A percentile compares a stretch with the other conserved stretches of the same genome.
phyloP scores from a whole-genome alignment of 2,329 filamentous ascomycete genomes.

The Fusarium tanahbumbuense region DNA sequence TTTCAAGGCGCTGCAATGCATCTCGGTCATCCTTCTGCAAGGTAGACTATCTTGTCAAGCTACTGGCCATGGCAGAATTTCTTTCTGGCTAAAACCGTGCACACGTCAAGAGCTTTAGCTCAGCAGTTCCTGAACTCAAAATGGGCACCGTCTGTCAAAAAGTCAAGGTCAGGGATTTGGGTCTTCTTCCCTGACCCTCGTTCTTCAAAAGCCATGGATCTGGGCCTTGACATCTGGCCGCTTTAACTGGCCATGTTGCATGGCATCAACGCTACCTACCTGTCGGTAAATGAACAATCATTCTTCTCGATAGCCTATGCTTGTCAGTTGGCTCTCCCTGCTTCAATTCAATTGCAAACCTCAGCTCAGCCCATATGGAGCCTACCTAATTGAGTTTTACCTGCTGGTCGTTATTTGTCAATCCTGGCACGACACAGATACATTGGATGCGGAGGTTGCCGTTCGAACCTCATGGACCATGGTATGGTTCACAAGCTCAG shows the following conservation, averaged over 20 bases:
- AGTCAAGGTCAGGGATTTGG: conserved; percentile 15
- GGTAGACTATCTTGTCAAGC: conserved; percentile 7
- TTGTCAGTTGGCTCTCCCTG: background rate
- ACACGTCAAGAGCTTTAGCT: conserved; percentile 6
- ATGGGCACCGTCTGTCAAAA: conserved; percentile 10
- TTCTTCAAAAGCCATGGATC: conserved; percentile 17
- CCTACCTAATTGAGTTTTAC: conserved; percentile 1
- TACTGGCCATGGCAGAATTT: background rate
- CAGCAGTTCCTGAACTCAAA: conserved; percentile 25
- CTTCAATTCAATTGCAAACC: background rate
- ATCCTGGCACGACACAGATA: background rate
- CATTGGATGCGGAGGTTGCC: background rate
- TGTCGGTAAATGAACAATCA: conserved; percentile 41
- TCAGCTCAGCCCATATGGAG: background rate
- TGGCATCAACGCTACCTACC: conserved; percentile 38
- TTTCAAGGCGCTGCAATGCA: conserved; percentile 1
- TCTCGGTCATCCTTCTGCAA: conserved; percentile 13
- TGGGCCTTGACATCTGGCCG: conserved; percentile 21
- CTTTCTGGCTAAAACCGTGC: background rate
- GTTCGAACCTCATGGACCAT: background rate
- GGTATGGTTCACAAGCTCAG: conserved; percentile 11
- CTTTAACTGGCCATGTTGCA: conserved; percentile 24
- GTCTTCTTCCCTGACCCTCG: conserved; percentile 15
- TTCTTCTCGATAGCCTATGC: conserved; percentile 5
- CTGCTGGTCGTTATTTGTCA: background rate